Conservation (phyloP, 2,329 filamentous ascomycete genomes). For the Hymenoscyphus linearis region DNA sequence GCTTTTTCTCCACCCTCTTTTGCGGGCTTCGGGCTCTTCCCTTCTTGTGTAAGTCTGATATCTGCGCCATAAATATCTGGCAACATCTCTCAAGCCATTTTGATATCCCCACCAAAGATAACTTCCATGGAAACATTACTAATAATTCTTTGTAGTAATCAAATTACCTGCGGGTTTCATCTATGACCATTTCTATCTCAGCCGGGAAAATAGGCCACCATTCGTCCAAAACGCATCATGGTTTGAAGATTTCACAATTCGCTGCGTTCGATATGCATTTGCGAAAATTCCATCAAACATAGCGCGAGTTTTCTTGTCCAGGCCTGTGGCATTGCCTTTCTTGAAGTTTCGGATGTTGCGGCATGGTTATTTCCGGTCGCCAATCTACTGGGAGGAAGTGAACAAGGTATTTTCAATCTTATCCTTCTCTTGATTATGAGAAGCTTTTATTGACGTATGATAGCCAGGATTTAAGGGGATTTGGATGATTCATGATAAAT, state of each 20-base stretch:
- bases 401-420: slow-evolving; percentile 46
- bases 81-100: not conserved
- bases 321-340: slow-evolving; percentile 67
- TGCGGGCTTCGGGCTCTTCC: slow-evolving; percentile 60
- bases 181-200: slow-evolving; percentile 49
- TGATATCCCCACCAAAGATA: not conserved
- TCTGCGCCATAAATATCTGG: not conserved
- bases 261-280: slow-evolving; percentile 75
- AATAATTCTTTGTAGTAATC: slow-evolving; percentile 40
- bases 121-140: not conserved
- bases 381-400: slow-evolving; percentile 59
- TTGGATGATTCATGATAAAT: slow-evolving; percentile 61
- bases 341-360: slow-evolving; percentile 69
- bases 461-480: slow-evolving; percentile 54
- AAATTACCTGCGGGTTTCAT: slow-evolving; percentile 55
- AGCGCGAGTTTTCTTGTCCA: slow-evolving; percentile 73
- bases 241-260: slow-evolving; percentile 73
- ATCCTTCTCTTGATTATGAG: slow-evolving; percentile 1
- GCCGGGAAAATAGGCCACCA: slow-evolving; percentile 42
- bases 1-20: slow-evolving; percentile 51
- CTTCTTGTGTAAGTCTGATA: slow-evolving; percentile 55
- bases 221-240: slow-evolving; percentile 66
- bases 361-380: slow-evolving; percentile 59
- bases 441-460: slow-evolving; percentile 16
- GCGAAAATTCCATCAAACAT: slow-evolving; percentile 62